phyloP scores from a whole-genome alignment of 202 grass and related monocot species.

The Brachypodium distachyon region DNA sequence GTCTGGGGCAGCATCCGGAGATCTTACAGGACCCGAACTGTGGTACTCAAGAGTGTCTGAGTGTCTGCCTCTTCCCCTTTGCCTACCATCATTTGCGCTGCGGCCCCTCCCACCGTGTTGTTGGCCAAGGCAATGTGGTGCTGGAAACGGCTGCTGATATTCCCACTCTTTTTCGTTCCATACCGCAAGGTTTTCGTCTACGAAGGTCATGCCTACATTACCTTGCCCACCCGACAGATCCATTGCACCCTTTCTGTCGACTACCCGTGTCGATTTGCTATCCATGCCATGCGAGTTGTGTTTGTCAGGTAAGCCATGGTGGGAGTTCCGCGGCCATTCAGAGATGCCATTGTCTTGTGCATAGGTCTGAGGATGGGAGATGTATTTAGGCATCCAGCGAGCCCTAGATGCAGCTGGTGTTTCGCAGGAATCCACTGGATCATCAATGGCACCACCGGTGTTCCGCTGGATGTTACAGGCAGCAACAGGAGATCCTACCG shows the following conservation, averaged over 20 bases:
- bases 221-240: background rate
- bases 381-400: conserved; percentile 44
- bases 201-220: background rate
- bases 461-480: no score
- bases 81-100: background rate
- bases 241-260: background rate
- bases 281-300: background rate
- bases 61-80: background rate
- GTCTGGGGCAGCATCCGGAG: background rate
- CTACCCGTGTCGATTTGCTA: background rate
- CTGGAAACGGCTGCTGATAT: background rate
- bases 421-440: no score
- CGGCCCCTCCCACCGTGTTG: no score
- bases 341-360: background rate
- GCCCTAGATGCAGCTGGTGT: background rate
- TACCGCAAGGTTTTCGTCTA: background rate
- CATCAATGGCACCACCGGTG: no score
- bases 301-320: background rate
- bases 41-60: background rate
- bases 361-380: conserved; percentile 12
- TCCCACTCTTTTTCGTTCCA: conserved; percentile 10
- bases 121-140: background rate
- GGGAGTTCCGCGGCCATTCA: conserved; percentile 12
- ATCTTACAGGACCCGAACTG: no score
- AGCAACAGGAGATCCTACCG: background rate